A percentile compares a stretch with the other conserved stretches of the same genome.
phyloP scores from a whole-genome alignment of 163 green algal species.

The Smithsoniella earleae region DNA sequence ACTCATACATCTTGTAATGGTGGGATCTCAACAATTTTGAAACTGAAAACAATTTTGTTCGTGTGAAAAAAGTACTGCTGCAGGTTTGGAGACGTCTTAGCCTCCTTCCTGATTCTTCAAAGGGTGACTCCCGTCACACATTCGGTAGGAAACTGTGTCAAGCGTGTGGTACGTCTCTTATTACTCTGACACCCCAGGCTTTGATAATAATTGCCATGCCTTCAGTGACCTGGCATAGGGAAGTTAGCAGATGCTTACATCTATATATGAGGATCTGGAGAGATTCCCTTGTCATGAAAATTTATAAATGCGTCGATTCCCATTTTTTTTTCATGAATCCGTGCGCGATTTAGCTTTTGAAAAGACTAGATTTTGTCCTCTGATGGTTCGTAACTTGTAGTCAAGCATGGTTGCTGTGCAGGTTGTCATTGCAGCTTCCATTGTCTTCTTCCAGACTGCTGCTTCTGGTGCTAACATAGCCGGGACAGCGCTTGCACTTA shows the following conservation, averaged over 20 bases:
- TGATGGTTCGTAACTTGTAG: too few relatives aligned
- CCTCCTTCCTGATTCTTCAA: constrained; percentile 40
- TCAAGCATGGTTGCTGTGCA: neutral
- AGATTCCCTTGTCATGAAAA: too few relatives aligned
- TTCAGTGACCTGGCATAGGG: too few relatives aligned
- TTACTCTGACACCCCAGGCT: neutral
- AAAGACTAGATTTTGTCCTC: too few relatives aligned
- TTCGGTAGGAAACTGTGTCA: constrained; percentile 39
- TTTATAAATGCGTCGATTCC: too few relatives aligned
- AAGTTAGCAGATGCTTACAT: too few relatives aligned
- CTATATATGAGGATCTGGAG: too few relatives aligned
- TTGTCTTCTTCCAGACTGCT: constrained; percentile 44
- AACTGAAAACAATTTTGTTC: neutral
- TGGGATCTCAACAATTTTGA: neutral
- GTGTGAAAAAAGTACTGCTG: neutral
- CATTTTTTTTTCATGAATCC: too few relatives aligned
- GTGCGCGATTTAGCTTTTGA: too few relatives aligned
- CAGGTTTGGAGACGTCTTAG: constrained; percentile 36
- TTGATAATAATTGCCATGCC: neutral
- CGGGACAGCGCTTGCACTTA: constrained; percentile 37
- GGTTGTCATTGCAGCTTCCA: constrained; percentile 38
- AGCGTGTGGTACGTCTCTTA: constrained; percentile 34
- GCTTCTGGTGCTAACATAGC: constrained; percentile 34
- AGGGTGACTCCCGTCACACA: constrained; percentile 45
- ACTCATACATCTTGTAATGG: neutral